These are phyloP conservation scores for Cercophora newfieldiana DNA, from an alignment of 495 filamentous ascomycete species.

Conservation along the genomic window DNA sequence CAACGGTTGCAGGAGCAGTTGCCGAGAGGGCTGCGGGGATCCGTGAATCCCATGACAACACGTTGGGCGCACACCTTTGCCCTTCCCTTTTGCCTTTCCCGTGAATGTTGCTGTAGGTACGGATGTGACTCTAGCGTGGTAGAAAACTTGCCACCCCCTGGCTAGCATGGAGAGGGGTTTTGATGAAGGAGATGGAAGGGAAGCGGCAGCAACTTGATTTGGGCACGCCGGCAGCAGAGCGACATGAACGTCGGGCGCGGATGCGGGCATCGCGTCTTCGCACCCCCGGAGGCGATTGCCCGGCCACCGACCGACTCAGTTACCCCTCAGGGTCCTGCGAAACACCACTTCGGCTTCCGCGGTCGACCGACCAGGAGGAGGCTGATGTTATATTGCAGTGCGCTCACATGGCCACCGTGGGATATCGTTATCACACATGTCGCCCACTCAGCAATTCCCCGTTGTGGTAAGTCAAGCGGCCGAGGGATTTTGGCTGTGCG, in stretches of 20 bases:
- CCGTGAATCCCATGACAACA: conserved; percentile 4
- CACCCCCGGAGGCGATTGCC: background rate
- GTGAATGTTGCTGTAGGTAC: conserved; percentile 11
- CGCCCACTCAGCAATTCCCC: background rate
- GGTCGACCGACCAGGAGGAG: background rate
- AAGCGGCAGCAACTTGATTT: background rate
- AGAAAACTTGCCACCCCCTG: conserved; percentile 20
- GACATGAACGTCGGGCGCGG: background rate
- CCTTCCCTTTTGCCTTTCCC: background rate
- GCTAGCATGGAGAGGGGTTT: background rate
- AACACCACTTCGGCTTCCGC: background rate
- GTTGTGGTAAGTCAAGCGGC: background rate
- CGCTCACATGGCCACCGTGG: background rate
- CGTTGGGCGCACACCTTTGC: background rate
- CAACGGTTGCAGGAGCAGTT: conserved; percentile 6
- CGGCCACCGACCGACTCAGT: background rate
- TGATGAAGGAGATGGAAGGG: background rate
- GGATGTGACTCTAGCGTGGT: background rate
- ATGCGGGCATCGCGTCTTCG: background rate
- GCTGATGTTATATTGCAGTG: background rate
- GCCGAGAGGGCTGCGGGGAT: conserved; percentile 8
- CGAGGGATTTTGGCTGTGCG: background rate
- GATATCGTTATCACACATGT: background rate
- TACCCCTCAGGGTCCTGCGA: background rate
- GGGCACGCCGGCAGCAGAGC: background rate